Percentiles rank a stretch among this genome's conserved stretches.
Evolutionary conservation across 2,329 filamentous ascomycete genomes (phyloP).

Genomic region (Claviceps digitariae): DNA sequence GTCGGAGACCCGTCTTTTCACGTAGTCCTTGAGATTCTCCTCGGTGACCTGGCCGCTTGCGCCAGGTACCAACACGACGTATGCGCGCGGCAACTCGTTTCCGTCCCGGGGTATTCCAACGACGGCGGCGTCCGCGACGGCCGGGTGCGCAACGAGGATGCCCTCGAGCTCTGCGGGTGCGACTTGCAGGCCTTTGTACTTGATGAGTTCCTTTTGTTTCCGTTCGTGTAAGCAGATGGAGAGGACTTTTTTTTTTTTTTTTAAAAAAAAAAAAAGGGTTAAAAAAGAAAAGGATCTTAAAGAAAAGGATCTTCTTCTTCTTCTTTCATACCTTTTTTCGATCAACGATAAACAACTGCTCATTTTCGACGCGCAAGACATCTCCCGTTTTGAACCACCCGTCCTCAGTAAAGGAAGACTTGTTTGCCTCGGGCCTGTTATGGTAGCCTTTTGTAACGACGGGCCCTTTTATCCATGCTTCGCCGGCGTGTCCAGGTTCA

Average conservation of each 20-base stretch:
- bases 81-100: constrained; percentile 35
- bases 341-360: too few species aligned
- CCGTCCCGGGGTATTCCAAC: constrained; percentile 37
- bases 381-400: too few species aligned
- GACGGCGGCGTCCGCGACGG: constrained; percentile 45
- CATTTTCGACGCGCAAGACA: too few species aligned
- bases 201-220: constrained; percentile 36
- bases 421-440: too few species aligned
- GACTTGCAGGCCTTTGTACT: constrained; percentile 50
- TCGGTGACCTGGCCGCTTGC: constrained; percentile 13
- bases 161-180: constrained; percentile 51
- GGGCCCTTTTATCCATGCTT: constrained; percentile 44
- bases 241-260: too few species aligned
- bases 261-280: background rate
- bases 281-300: too few species aligned
- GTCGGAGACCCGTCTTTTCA: constrained; percentile 23
- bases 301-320: too few species aligned
- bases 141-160: constrained; percentile 25
- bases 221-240: background rate
- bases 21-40: constrained; percentile 12
- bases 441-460: constrained; percentile 57
- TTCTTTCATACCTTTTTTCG: too few species aligned
- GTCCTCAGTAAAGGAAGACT: too few species aligned
- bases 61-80: constrained; percentile 15
- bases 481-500: constrained; percentile 32